A percentile compares a stretch with the other conserved stretches of the same genome.
Conservation (phyloP, 306 rosid genomes). For the Lithocarpus polystachyus region DNA sequence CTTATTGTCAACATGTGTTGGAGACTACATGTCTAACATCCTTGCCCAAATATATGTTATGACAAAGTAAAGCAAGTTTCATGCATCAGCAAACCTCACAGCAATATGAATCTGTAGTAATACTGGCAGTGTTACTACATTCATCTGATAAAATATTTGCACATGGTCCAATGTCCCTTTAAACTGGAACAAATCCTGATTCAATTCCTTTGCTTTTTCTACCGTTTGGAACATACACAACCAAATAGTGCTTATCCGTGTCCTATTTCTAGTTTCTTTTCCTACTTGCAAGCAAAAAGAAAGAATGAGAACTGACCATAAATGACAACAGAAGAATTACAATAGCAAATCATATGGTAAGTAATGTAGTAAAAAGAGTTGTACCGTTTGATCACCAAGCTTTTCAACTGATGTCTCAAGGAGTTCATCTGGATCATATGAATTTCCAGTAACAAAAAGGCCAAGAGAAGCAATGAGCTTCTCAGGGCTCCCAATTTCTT, state of each 20-base stretch:
- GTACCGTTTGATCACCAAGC: constrained; percentile 80
- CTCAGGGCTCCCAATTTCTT: constrained; percentile 90
- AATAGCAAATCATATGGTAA: not conserved
- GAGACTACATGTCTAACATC: not conserved
- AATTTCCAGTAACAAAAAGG: constrained; percentile 84
- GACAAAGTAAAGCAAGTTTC: not conserved
- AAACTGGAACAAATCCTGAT: not conserved
- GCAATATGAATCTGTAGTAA: not conserved
- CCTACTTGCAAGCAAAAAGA: not conserved
- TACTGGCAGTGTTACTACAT: not conserved
- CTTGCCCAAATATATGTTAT: not conserved
- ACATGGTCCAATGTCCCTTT: not conserved
- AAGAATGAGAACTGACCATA: not conserved
- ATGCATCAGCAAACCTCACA: not conserved
- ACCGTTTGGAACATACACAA: not conserved
- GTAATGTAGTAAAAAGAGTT: not conserved
- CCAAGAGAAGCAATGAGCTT: constrained; percentile 95
- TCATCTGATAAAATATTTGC: not conserved
- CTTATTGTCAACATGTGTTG: not conserved
- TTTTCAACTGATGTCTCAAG: constrained; percentile 75
- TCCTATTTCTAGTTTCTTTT: not conserved
- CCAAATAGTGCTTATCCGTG: not conserved
- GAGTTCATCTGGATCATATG: constrained; percentile 86
- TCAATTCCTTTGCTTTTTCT: not conserved
- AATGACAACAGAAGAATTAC: not conserved